Evolutionary conservation across 2,329 filamentous ascomycete genomes (phyloP), one percentile per base, ranked within the genome.

Genomic region (Sclerotinia spermophila): DNA sequence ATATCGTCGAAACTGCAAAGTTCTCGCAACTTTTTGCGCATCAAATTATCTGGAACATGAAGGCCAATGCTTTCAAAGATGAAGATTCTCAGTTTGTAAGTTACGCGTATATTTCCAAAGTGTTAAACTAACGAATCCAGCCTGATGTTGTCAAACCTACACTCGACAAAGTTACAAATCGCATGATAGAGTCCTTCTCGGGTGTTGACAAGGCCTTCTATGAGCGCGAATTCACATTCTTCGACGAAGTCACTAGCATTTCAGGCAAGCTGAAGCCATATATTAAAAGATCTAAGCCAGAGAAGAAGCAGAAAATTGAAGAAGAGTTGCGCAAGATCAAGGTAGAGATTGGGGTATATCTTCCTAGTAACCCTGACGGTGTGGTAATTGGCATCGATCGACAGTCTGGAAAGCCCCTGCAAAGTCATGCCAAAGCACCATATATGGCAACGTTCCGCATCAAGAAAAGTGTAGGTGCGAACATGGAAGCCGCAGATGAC

Each of bases 1-100:
- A 97, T 79, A 98, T 99, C 69, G 86, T 98, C 24, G 96, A 99
- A 82, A 97, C 96, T 0, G 96, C 94, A 1, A 95, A 96, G 77
- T 94, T 97, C 78, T 98, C 96, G n/a, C 96, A 98, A 80, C 83
- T 98, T 13, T 99, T 99, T 81, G 95, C 96, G 3, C 96, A 99
- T 80, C 96, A 99, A 78, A 98, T 99, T 75, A 99, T 99, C 79
- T 99, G 96, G 96, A 99, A 99, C 80, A 99, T 99, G 91, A 99
- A 98, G 80, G 96, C 96, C 44, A 99, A 99, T 80, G 92, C 94
- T 1, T 99, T 92, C 85, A 99, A 97, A 80, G 96, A 99, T 75
- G 95, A 99, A 77, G 93, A 97, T 75, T 94, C 91, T 21, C 89
- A 91, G 76, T 87, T 97, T 73, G 90, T 92, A 83, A 84, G 89